Evolutionary conservation across 164 flowering plant genomes (phyloP), one percentile per base, ranked within the genome.

Genomic region (Vitis labrusca): DNA sequence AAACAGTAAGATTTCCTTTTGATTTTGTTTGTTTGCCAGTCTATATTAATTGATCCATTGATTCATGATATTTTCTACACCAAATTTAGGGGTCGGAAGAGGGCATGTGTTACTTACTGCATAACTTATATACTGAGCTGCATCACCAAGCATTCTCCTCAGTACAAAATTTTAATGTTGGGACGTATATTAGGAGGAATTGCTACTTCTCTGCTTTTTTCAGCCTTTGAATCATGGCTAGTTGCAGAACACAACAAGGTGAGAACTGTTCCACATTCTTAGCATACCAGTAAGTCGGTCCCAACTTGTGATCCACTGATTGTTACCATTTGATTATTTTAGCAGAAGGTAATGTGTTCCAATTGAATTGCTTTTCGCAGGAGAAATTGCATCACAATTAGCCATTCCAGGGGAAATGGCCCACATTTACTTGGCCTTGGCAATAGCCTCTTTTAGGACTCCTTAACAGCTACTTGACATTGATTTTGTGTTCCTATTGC

Each of bases 171-270:
- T 66, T 76, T 96, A 79, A 93, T 96, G 97, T 9, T 96, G 72
- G 99, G 99, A 9, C 97, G 99, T 66, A 67, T 96, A 59, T 83
- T 96, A 76, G 99, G 99, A 78, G 99, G 99, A 54, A 86, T 96
- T 61, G 94, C 99, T 49, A 96, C 99, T 54, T 93, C 99, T 71
- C 95, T 96, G 15, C 76, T 96, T 16, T 96, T 93, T 75, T 96
- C 99, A 55, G 85, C 99, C 44, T 96, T 96, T 77, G 99, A 96
- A 75, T 96, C 99, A 17, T 96, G 99, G 99, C 90, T 96, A 66
- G 97, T 96, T 78, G 99, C 99, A 19, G 99, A 96, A 69, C 99
- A 96, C 85, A 83, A 83, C 75, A 96, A 96, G 97, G 99, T 92
- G 69, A 80, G 75, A 12, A 16, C 6, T 66, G 7, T 51, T 11